Evolutionary conservation across 805 yeast genomes (phyloP), one percentile per base, ranked within the genome.

Genomic region (Yarrowia deformans): DNA sequence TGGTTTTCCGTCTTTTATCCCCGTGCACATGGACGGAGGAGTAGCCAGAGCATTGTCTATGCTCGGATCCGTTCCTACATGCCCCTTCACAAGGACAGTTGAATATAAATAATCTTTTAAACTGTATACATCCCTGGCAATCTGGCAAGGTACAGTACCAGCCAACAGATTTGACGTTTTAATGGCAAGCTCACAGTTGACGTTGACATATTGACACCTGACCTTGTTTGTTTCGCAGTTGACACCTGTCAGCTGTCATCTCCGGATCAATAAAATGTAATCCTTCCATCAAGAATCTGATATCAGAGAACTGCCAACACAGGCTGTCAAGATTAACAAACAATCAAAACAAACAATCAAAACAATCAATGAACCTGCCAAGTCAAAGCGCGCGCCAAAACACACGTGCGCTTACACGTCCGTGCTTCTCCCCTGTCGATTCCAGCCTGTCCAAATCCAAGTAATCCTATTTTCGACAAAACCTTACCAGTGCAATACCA

Each of bases 91-190:
- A 37, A 52, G 18, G 58, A 50, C 55, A 37, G 45, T 14, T 37
- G 60, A 14, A 54, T 54, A 54, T 54, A 54, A 54, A 54, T 54
- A 54, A 54, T 54, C 39, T 54, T 39, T 54, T 54, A 54, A 19
- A 54, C 60, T 54, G 45, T 54, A 39, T 54, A 54, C 9, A 23
- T 37, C 29, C 29, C 29, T 23, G 29, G 29, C 29, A 23, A 23
- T 2, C 34, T 14, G 32, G 45, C 43, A 23, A 54, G 60, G 34
- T 39, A 54, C 29, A 23, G 29, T 23, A 4, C 60, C n/a, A 54
- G n/a, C 34, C 18, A 23, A 13, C 18, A 37, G 13, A 37, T 39
- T 39, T 54, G 45, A 54, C 60, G 39, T 16, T 2, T 39, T 45
- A 54, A 19, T 19, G 18, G 43, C 45, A 34, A 52, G 42, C 7